Base-by-base conservation (phyloP, 140 eudicot genomes). In the Cichorium intybus region DNA sequence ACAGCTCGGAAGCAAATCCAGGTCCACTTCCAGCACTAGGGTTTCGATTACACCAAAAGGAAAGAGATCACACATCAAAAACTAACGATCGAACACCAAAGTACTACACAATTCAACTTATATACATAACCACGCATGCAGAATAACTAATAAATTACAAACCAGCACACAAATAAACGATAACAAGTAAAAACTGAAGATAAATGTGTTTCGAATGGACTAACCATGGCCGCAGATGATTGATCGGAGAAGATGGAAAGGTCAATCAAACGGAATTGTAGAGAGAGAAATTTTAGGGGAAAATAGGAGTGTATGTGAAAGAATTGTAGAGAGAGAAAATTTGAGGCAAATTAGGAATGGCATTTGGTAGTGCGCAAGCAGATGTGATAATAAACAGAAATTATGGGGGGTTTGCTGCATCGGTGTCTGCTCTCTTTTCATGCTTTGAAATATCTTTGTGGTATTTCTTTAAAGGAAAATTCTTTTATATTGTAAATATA, bases 201-300 rank as follows among this genome's bases (percentile, higher is more conserved):
- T 24, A 5, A 59, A 52, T 45, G 37, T 34, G 53, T 5, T 24
- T 35, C n/a, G 35, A 31, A 39, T 17, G 57, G 47, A 75, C 75
- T 75, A 12, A 75, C 80, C 80, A 75, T 75, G 51, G 60, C 31
- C 9, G 70, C 43, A 41, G 75, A 41, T 9, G 62, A 55, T 31
- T 59, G 67, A 67, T 59, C 29, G 57, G 73, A 46, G 79, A 27
- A 64, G 62, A 56, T 33, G 17, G 60, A 64, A 35, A 21, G 24
- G 12, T 28, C 18, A 17, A 39, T 24, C 56, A 49, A 53, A 68
- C 10, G 41, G 23, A 33, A 15, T 7, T 64, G 60, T 23, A 47
- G 79, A 58, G 61, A 60, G 70, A 60, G 69, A 37, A n/a, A 15
- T 58, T 34, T 60, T 74, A 51, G 79, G 70, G 74, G 59, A 46